Percentiles rank a stretch among this genome's conserved stretches.
Conservation (phyloP, 2,329 filamentous ascomycete species). For the Cladosporium sp. region DNA sequence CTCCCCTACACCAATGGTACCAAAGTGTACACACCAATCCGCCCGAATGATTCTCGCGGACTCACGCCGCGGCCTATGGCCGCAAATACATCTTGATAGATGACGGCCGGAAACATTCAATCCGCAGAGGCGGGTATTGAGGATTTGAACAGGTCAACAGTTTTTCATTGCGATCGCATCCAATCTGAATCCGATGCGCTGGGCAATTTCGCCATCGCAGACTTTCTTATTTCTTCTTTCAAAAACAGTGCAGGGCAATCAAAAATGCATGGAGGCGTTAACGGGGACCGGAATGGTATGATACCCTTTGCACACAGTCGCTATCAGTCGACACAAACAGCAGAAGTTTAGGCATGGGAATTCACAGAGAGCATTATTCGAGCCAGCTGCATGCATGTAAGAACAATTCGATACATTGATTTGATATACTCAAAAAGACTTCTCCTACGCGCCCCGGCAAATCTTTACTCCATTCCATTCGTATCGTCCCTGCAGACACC, state of each 20-base stretch:
- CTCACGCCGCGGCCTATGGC: neutral
- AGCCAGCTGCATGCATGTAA: neutral
- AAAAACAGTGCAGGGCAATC: neutral
- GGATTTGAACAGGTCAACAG: neutral
- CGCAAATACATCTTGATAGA: neutral
- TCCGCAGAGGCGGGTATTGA: no score
- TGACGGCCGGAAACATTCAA: no score
- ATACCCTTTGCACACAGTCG: slow-evolving; percentile 1
- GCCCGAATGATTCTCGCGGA: neutral
- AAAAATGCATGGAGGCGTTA: slow-evolving; percentile 8
- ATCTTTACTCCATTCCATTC: no score
- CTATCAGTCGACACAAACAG: neutral
- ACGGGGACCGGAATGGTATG: neutral
- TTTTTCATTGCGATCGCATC: no score
- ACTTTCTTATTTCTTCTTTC: neutral
- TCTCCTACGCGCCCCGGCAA: no score
- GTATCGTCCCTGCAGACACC: no score
- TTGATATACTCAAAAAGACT: no score
- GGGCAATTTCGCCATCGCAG: no score
- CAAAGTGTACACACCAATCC: neutral
- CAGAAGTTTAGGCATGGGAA: neutral
- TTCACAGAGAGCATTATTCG: neutral
- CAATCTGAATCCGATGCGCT: no score
- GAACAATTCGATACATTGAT: neutral
- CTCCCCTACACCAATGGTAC: no score